Conservation (phyloP, 177 flowering plant species). For the Vitis hybrid region DNA sequence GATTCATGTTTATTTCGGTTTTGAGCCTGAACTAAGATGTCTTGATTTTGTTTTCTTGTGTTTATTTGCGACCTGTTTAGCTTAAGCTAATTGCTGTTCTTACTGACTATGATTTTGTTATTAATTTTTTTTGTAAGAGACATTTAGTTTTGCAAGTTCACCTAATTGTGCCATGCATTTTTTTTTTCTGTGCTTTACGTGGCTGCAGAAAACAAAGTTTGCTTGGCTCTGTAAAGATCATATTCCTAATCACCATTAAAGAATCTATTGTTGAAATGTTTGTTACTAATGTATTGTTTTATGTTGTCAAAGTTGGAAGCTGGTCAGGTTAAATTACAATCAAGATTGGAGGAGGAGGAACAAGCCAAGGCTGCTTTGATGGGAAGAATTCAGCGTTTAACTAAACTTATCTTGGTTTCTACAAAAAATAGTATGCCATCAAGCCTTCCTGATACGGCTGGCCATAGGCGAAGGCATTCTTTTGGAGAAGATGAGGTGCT, state of each 20-base stretch:
- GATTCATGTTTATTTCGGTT: too few species aligned
- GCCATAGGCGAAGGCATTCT: conserved; percentile 64
- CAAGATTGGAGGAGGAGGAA: conserved; percentile 91
- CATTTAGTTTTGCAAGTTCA: too few species aligned
- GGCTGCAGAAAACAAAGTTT: neutral
- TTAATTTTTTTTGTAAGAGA: too few species aligned
- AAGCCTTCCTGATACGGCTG: conserved; percentile 46
- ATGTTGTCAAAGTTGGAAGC: conserved; percentile 62
- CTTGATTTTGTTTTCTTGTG: too few species aligned
- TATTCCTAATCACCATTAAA: neutral
- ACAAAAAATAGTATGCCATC: conserved; percentile 65
- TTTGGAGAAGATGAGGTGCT: conserved; percentile 88
- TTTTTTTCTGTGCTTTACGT: too few species aligned
- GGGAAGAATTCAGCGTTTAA: conserved; percentile 88
- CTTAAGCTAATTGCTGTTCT: too few species aligned
- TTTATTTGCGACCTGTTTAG: too few species aligned
- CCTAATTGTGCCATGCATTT: too few species aligned
- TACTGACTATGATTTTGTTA: too few species aligned
- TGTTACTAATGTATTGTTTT: conserved; percentile 4
- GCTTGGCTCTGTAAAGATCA: neutral
- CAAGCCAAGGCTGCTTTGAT: conserved; percentile 86
- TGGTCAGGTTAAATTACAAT: conserved; percentile 79
- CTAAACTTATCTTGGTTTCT: conserved; percentile 84
- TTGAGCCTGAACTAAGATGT: too few species aligned
- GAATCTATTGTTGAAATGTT: neutral